A percentile compares a stretch with the other conserved stretches of the same genome.
Evolutionary conservation across 2,329 filamentous ascomycete species (phyloP).

Genomic region (Aurifilum marmelostoma): DNA sequence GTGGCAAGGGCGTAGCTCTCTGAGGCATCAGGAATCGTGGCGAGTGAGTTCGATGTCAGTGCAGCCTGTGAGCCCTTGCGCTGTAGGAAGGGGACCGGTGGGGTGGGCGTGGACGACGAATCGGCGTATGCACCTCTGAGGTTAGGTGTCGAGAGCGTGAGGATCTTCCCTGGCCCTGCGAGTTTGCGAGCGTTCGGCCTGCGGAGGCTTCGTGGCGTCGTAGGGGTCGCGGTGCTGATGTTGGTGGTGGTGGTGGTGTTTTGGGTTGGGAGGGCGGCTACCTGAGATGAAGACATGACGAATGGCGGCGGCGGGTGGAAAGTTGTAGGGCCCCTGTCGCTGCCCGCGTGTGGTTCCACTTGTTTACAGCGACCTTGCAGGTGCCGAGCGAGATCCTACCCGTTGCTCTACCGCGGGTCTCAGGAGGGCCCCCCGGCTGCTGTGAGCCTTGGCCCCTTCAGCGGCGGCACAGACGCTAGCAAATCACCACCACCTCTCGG

Average conservation of each 20-base stretch:
- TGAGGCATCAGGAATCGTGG: constrained; percentile 68
- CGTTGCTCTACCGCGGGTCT: background rate
- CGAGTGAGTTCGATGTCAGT: constrained; percentile 65
- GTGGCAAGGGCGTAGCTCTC: constrained; percentile 65
- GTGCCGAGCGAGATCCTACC: constrained; percentile 7
- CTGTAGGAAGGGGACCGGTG: constrained; percentile 49
- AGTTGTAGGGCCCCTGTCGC: background rate
- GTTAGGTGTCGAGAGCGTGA: constrained; percentile 62
- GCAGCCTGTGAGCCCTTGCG: constrained; percentile 75
- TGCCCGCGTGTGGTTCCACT: background rate
- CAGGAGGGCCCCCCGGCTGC: background rate
- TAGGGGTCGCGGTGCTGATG: constrained; percentile 36
- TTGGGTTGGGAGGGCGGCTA: constrained; percentile 27
- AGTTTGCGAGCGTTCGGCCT: constrained; percentile 42
- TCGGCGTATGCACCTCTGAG: constrained; percentile 54
- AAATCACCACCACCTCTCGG: background rate
- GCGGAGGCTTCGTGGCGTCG: constrained; percentile 31
- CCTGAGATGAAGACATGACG: constrained; percentile 13
- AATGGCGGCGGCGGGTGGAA: constrained; percentile 11
- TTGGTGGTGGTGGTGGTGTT: constrained; percentile 37
- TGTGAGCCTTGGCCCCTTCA: background rate
- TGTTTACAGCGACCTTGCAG: constrained; percentile 6
- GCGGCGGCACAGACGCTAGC: constrained; percentile 6
- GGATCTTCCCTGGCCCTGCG: constrained; percentile 42
- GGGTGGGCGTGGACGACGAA: constrained; percentile 48